Conservation (phyloP, 371 early-diverging fungal genomes). For the Fennellomyces sp. region DNA sequence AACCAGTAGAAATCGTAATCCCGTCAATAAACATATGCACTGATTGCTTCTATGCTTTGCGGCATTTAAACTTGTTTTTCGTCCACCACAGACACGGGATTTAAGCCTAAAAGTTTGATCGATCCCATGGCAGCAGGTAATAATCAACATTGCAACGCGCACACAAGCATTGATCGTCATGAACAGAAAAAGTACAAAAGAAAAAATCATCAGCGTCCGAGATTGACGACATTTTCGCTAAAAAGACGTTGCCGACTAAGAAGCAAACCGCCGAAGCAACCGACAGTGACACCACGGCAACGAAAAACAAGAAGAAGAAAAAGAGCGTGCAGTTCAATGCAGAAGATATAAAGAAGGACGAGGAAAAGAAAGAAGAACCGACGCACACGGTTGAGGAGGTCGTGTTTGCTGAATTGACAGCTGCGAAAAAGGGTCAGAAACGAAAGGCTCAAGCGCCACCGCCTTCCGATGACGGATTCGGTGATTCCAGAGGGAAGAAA, state of each 20-base stretch:
- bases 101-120: too few relatives aligned
- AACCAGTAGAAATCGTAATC: too few relatives aligned
- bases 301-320: slow-evolving; percentile 14
- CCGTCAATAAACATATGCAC: too few relatives aligned
- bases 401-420: slow-evolving; percentile 50
- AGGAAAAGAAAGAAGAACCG: slow-evolving; percentile 17
- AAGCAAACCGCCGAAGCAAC: neutral
- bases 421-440: slow-evolving; percentile 35
- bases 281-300: slow-evolving; percentile 10
- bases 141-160: neutral
- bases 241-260: slow-evolving; percentile 11
- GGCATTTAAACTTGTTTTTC: too few relatives aligned
- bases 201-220: slow-evolving; percentile 28
- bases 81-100: too few relatives aligned
- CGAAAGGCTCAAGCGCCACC: slow-evolving; percentile 24
- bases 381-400: slow-evolving; percentile 37
- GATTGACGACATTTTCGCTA: slow-evolving; percentile 54
- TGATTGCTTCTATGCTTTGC: too few relatives aligned
- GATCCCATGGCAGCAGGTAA: neutral
- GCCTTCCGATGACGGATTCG: slow-evolving; percentile 32
- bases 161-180: neutral
- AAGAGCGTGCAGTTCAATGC: slow-evolving; percentile 3
- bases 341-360: slow-evolving; percentile 7
- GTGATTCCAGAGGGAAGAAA: slow-evolving; percentile 52
- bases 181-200: slow-evolving; percentile 3